Conservation (phyloP, 2,329 filamentous ascomycete species). For the Dactylellina haptotyla region DNA sequence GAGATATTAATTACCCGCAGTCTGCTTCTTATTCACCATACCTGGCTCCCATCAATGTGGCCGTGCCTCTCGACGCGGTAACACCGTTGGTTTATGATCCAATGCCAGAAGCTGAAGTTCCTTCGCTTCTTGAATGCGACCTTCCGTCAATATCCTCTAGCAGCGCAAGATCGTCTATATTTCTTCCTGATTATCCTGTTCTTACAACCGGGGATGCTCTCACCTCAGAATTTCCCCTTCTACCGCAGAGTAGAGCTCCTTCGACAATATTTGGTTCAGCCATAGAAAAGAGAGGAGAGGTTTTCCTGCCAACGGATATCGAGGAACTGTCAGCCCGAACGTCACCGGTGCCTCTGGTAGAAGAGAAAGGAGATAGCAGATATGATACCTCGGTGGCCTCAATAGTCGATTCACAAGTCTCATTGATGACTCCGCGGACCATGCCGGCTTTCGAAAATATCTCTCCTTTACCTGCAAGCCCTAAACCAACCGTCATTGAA, state of each 20-base stretch:
- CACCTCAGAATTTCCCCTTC: not conserved
- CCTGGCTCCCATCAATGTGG: not conserved
- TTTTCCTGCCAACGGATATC: too few species aligned
- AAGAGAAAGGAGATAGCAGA: not conserved
- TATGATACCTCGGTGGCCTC: not conserved
- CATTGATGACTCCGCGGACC: not conserved
- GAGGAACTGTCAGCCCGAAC: too few species aligned
- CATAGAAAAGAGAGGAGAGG: not conserved
- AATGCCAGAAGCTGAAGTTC: too few species aligned
- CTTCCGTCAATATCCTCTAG: not conserved
- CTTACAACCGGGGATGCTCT: too few species aligned
- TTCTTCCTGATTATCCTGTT: not conserved
- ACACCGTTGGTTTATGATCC: not conserved
- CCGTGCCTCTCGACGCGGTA: not conserved
- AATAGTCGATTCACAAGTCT: not conserved
- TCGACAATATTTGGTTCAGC: too few species aligned
- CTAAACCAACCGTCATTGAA: not conserved
- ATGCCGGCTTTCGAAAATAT: not conserved
- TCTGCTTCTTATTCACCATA: constrained; percentile 25
- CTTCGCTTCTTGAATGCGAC: not conserved
- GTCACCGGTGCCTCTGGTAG: too few species aligned
- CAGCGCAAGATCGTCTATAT: constrained; percentile 20
- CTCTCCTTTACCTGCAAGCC: not conserved
- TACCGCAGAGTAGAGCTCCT: constrained; percentile 33
- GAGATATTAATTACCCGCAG: not conserved